Conservation (phyloP, 1,139 yeast species). For the Hansenula sp. region DNA sequence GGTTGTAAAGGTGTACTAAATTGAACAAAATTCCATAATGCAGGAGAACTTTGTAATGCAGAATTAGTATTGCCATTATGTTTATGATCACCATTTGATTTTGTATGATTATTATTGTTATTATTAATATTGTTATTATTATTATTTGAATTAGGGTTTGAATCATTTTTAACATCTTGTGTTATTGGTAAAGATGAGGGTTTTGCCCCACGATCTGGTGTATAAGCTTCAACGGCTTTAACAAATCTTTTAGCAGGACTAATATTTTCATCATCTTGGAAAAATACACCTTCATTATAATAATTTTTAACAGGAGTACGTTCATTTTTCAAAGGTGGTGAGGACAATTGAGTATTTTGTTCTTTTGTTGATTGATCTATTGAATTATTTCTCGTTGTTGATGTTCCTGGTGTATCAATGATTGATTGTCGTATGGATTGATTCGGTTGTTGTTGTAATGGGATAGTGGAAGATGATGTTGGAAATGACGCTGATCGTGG, state of each 20-base stretch:
- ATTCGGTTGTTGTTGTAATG: slow-evolving; percentile 8
- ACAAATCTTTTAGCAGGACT: slow-evolving; percentile 45
- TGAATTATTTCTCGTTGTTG: slow-evolving; percentile 6
- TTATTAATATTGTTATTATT: neutral
- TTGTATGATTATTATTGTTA: neutral
- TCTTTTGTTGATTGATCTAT: slow-evolving; percentile 3
- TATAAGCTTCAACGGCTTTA: slow-evolving; percentile 72
- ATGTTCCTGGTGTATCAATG: slow-evolving; percentile 4
- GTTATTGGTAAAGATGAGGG: neutral
- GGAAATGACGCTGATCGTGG: slow-evolving; percentile 1
- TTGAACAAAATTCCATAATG: slow-evolving; percentile 76
- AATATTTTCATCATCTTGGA: slow-evolving; percentile 9
- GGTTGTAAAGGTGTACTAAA: slow-evolving; percentile 58
- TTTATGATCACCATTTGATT: slow-evolving; percentile 8
- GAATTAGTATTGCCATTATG: slow-evolving; percentile 9
- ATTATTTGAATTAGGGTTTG: neutral
- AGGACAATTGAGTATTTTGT: slow-evolving; percentile 25
- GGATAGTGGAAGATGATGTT: slow-evolving; percentile 17
- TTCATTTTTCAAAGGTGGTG: slow-evolving; percentile 26
- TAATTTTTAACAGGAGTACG: slow-evolving; percentile 15
- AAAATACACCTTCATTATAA: slow-evolving; percentile 11
- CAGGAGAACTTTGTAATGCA: slow-evolving; percentile 54
- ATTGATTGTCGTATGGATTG: slow-evolving; percentile 3
- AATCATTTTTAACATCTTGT: too few relatives aligned
- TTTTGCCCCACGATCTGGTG: slow-evolving; percentile 69